Conservation (phyloP, 2,329 filamentous ascomycete genomes). For the Catunica adiposa region DNA sequence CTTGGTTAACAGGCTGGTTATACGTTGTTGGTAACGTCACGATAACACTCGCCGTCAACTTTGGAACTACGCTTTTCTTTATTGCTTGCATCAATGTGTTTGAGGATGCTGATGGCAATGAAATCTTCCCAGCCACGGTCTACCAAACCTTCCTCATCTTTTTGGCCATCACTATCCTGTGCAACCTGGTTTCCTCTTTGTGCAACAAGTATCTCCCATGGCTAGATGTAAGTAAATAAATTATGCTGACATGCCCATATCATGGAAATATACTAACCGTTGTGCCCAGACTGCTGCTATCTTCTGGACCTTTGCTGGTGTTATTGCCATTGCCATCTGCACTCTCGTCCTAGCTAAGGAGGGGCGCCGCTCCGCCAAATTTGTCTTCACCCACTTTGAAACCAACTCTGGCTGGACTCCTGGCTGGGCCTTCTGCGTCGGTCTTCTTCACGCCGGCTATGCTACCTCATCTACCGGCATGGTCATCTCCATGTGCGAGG, state of each 20-base stretch:
- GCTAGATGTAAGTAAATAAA: constrained; percentile 44
- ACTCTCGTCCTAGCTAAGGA: constrained; percentile 50
- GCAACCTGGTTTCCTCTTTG: constrained; percentile 48
- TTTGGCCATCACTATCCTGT: constrained; percentile 47
- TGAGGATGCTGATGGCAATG: constrained; percentile 26
- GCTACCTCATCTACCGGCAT: constrained; percentile 63
- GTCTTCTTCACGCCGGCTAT: constrained; percentile 55
- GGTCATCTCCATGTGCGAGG: constrained; percentile 67
- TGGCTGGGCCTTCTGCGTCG: constrained; percentile 60
- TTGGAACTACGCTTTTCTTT: constrained; percentile 53
- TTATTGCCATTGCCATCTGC: constrained; percentile 47
- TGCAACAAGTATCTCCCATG: constrained; percentile 50
- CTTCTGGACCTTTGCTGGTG: constrained; percentile 57
- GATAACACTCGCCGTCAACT: constrained; percentile 70
- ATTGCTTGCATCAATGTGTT: constrained; percentile 41
- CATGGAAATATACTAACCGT: not conserved
- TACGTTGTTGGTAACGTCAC: constrained; percentile 68
- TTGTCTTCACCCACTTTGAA: constrained; percentile 54
- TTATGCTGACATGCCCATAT: not conserved
- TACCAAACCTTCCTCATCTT: constrained; percentile 61
- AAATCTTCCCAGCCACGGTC: constrained; percentile 29
- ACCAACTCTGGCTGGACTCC: constrained; percentile 50
- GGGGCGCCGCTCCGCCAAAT: constrained; percentile 45
- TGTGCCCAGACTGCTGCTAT: constrained; percentile 48
- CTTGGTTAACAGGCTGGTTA: constrained; percentile 60